These are phyloP conservation scores for Phyllosticta citriasiana DNA, from an alignment of 2,329 filamentous ascomycete species.

Conservation along the genomic window DNA sequence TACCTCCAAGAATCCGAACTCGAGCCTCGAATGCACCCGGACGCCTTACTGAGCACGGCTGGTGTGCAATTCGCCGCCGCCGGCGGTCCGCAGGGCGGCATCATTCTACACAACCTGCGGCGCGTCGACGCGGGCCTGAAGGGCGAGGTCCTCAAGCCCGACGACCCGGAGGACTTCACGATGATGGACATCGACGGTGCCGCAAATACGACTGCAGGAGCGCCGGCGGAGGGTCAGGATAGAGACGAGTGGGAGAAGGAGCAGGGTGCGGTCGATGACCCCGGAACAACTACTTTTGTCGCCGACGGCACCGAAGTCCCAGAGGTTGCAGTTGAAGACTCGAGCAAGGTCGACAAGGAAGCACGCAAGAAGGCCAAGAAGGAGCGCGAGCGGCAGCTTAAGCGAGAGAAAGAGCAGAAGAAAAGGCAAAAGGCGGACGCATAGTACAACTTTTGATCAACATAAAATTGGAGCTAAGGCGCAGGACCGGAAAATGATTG, in stretches of 20 bases:
- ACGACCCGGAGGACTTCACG: conserved; percentile 18
- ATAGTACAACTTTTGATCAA: not conserved
- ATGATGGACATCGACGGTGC: conserved; percentile 11
- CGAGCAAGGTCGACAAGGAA: conserved; percentile 11
- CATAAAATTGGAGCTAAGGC: not conserved
- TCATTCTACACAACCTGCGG: conserved; percentile 44
- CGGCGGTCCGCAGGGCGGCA: conserved; percentile 34
- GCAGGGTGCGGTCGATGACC: conserved; percentile 30
- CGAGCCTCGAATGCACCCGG: conserved; percentile 39
- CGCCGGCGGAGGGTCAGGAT: conserved; percentile 13
- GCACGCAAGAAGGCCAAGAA: conserved; percentile 47
- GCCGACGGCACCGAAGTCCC: conserved; percentile 25
- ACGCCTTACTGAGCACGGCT: conserved; percentile 33
- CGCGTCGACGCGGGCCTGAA: conserved; percentile 43
- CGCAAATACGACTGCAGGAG: conserved; percentile 10
- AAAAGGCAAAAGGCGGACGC: conserved; percentile 15
- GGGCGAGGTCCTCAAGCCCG: conserved; percentile 40
- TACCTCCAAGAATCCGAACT: conserved; percentile 32
- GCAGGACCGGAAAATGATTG: not conserved
- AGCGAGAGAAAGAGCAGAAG: conserved; percentile 25
- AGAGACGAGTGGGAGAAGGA: conserved; percentile 17
- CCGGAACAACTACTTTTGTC: conserved; percentile 26
- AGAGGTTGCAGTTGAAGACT: conserved; percentile 14
- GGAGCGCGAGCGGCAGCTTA: conserved; percentile 38
- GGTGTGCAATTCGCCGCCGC: conserved; percentile 34